Base-by-base conservation (phyloP, 192 early-diverging fungal species). In the Physocladia obscura region DNA sequence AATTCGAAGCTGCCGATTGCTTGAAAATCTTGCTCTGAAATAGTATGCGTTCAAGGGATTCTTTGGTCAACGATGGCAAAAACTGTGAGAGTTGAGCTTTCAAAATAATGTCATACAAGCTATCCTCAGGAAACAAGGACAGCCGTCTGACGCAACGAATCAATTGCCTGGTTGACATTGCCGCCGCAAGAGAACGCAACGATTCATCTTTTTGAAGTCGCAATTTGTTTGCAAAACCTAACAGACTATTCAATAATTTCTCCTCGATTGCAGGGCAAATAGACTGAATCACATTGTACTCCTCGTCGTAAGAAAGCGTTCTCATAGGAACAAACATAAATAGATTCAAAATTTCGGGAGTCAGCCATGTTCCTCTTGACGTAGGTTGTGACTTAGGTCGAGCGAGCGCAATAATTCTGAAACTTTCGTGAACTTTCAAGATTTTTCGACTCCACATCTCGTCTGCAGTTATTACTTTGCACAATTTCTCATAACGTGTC, bases 331-430 rank as follows among this genome's bases (percentile, higher is more conserved):
- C 74, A 63, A 91, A 92, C 13, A 82, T 80, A 70, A 91, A 90
- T 85, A 93, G 84, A 54, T 81, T 79, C 56, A 85, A 70, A 4
- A 90, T 79, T 73, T 93, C 92, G 13, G 87, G 83, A 1, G 82
- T 82, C 15, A 93, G 70, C 92, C 92, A 93, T 3, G 34, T n/a
- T 2, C 56, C 67, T 17, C 71, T 75, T n/a, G 73, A 71, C n/a
- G n/a, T n/a, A 11, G 87, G 76, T 69, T 86, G 74, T 11, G 84
- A 86, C 6, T 89, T 77, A 82, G 82, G 4, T 77, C 77, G 8
- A 87, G 65, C 90, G 87, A 91, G 2, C 21, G 87, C 88, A 35
- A 93, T 84, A 67, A 93, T 88, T 21, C 92, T 81, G 79, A 93
- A 93, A 6, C 86, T 74, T 21, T 90, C 89, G 57, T 91, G 86